Percentiles rank a stretch among this genome's conserved stretches.
Conservation (phyloP, 768 basidiomycete species). For the Thelephora ganbajun region DNA sequence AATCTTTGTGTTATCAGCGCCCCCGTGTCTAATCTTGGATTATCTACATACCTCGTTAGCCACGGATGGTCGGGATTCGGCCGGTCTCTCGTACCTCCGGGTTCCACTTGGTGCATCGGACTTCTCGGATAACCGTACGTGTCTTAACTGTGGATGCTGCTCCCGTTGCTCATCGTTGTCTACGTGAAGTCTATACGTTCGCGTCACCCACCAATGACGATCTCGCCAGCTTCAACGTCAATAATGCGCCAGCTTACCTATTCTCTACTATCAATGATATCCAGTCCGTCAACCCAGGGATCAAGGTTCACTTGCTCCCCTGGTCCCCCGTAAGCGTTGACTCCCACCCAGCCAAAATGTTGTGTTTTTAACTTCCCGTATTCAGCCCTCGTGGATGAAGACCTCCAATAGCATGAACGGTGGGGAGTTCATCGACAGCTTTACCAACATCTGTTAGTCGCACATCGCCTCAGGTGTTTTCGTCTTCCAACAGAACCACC, state of each 20-base stretch:
- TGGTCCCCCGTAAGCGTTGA: conserved; percentile 54
- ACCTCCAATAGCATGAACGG: conserved; percentile 51
- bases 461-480: background rate
- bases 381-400: conserved; percentile 74
- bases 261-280: conserved; percentile 57
- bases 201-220: conserved; percentile 51
- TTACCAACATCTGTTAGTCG: conserved; percentile 33
- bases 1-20: background rate
- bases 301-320: conserved; percentile 47
- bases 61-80: conserved; percentile 43
- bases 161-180: background rate
- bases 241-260: conserved; percentile 43
- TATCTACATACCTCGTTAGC: conserved; percentile 19
- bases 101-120: conserved; percentile 63
- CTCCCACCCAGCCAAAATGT: background rate
- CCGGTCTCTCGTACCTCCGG: conserved; percentile 57
- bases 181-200: conserved; percentile 42
- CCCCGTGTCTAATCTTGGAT: background rate
- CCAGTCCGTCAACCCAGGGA: conserved; percentile 32
- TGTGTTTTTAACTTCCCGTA: background rate
- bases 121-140: conserved; percentile 38
- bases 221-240: conserved; percentile 42
- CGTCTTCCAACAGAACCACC: background rate
- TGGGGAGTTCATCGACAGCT: conserved; percentile 38
- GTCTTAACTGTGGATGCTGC: background rate